Conservation (phyloP, 306 rosid species). For the Acacia acuminata region DNA sequence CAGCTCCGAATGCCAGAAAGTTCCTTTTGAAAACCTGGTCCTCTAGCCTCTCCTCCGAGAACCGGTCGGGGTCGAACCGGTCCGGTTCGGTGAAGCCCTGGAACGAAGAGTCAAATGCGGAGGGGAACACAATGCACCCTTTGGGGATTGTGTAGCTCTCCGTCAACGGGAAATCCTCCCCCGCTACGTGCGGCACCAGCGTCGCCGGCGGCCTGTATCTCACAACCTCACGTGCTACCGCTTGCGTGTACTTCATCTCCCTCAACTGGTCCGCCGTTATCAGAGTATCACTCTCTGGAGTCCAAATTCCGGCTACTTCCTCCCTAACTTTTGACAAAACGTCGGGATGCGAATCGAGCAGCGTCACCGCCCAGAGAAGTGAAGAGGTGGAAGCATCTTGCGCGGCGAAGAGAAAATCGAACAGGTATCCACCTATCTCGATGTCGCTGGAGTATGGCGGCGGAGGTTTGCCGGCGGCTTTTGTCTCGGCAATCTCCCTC, state of each 20-base stretch:
- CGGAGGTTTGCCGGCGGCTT: slow-evolving; percentile 14
- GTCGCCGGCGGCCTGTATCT: slow-evolving; percentile 83
- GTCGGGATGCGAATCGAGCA: slow-evolving; percentile 69
- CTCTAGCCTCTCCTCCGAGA: slow-evolving; percentile 70
- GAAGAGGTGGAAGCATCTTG: slow-evolving; percentile 95
- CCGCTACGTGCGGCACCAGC: slow-evolving; percentile 78
- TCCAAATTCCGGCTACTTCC: slow-evolving; percentile 63
- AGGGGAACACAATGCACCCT: slow-evolving; percentile 84
- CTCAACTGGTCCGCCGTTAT: slow-evolving; percentile 61
- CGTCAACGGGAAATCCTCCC: slow-evolving; percentile 57
- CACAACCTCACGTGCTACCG: slow-evolving; percentile 93
- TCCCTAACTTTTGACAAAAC: slow-evolving; percentile 59
- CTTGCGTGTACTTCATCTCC: slow-evolving; percentile 74
- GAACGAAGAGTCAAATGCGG: slow-evolving; percentile 71
- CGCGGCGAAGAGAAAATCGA: slow-evolving; percentile 87
- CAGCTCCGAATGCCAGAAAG: slow-evolving; percentile 85
- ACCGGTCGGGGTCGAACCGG: slow-evolving; percentile 86
- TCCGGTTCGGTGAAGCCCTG: slow-evolving; percentile 84
- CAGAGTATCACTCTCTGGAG: slow-evolving; percentile 53
- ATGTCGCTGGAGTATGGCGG: slow-evolving; percentile 43
- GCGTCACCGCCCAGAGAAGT: slow-evolving; percentile 80
- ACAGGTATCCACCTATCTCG: slow-evolving; percentile 70
- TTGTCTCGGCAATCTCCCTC: slow-evolving; percentile 40
- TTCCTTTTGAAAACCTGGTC: slow-evolving; percentile 68
- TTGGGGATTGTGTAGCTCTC: slow-evolving; percentile 64